These are phyloP conservation scores for Colletotrichum endophyticum DNA, from an alignment of 2,329 filamentous ascomycete species.

Conservation along the genomic window DNA sequence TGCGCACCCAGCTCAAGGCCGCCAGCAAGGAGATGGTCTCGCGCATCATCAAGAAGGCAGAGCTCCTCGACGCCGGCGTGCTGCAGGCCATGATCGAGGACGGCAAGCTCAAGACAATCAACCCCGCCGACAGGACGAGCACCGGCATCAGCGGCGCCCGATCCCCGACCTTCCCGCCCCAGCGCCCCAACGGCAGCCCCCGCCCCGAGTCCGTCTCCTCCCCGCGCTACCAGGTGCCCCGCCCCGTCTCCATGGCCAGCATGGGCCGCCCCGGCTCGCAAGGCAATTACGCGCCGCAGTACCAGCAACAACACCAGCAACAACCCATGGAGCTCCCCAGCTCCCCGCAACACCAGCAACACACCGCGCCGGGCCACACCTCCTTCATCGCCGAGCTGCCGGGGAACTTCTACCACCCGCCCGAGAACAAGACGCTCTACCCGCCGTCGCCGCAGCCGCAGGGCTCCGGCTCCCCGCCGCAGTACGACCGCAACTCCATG, in stretches of 20 bases:
- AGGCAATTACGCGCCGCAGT: constrained; percentile 11
- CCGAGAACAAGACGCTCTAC: constrained; percentile 31
- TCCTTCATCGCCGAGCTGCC: constrained; percentile 45
- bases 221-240: constrained; percentile 44
- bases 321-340: constrained; percentile 16
- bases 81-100: constrained; percentile 72
- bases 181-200: constrained; percentile 8
- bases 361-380: constrained; percentile 22
- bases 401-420: constrained; percentile 53
- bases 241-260: constrained; percentile 34
- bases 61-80: constrained; percentile 69
- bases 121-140: constrained; percentile 55
- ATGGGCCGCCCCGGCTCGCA: constrained; percentile 27
- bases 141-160: constrained; percentile 19
- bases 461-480: constrained; percentile 17
- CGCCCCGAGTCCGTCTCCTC: constrained; percentile 29
- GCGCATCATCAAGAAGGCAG: constrained; percentile 74
- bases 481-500: constrained; percentile 27
- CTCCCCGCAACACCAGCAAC: constrained; percentile 24
- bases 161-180: constrained; percentile 12
- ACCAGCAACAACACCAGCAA: constrained; percentile 21
- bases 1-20: constrained; percentile 70
- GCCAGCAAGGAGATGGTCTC: constrained; percentile 72
- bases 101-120: constrained; percentile 65
- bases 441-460: constrained; percentile 27